Evolutionary conservation across 768 basidiomycete genomes (phyloP), one percentile per base, ranked within the genome.

Genomic region (Rhizopogon roseolus): DNA sequence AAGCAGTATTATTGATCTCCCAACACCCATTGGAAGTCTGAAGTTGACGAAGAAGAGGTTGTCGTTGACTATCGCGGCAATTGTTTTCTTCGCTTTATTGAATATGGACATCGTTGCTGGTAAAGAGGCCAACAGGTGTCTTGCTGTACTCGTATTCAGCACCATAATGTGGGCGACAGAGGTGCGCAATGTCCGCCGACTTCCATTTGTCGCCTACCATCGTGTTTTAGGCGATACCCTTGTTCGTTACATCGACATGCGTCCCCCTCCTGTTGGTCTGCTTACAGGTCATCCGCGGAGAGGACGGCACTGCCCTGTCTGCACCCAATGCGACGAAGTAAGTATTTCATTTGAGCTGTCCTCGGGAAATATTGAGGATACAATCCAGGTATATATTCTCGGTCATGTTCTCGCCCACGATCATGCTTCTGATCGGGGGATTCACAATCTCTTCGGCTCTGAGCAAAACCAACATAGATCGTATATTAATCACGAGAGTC

Each of bases 381-480:
- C 13, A 44, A 52, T 57, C 22, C 55, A 96, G 93, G 72, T 93
- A 80, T 67, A 81, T 98, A 53, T 98, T 98, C 68, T 90, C 92
- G 0, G 79, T 84, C 46, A 98, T 98, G 93, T 98, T 99, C 71
- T 90, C 90, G 0, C 92, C 94, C 0, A 99, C 95, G 0, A 97
- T 99, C 70, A 96, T 98, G 92, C 88, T 99, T 36, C 85, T 98
- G 48, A 92, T 96, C 59, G 94, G 94, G 9, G 96, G 97, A 29
- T 96, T 98, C 77, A 98, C 96, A 8, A 96, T 98, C 58, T 93
- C 97, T 0, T 93, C 95, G 9, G 97, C 95, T 0, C 74, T 99
- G 22, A 90, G 88, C 73, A 98, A 98, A 75, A 95, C 95, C 5
- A 89, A 89, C 58, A 93, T 98, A 56, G 97, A 98, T 72, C 82